These are phyloP conservation scores for Phytopythium mirpurense DNA, from an alignment of 352 stramenopile genomes.

Conservation along the genomic window DNA sequence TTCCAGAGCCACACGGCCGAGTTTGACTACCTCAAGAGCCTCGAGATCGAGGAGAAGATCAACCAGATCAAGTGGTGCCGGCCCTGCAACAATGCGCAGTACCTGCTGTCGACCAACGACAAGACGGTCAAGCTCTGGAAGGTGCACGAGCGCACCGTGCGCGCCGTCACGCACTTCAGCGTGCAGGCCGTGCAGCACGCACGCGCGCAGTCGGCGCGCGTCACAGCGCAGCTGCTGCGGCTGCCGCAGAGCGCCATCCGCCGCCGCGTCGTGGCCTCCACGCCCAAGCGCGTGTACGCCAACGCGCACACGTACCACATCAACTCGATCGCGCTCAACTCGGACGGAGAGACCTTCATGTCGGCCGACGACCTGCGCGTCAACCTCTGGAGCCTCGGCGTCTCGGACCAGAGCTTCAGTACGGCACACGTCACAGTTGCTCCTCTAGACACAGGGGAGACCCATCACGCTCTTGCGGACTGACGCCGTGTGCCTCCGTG, in stretches of 20 bases:
- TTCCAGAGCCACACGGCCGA: constrained; percentile 96
- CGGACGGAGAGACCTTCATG: constrained; percentile 94
- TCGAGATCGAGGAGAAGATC: constrained; percentile 98
- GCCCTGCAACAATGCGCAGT: constrained; percentile 86
- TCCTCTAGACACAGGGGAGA: too few species aligned
- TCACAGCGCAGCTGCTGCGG: constrained; percentile 36
- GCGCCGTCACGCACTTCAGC: constrained; percentile 74
- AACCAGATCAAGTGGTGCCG: constrained; percentile 96
- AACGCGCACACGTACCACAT: constrained; percentile 98
- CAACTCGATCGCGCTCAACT: constrained; percentile 94
- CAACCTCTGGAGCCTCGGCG: constrained; percentile 94
- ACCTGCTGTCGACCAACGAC: constrained; percentile 95
- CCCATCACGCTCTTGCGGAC: too few species aligned
- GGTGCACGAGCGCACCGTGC: constrained; percentile 76
- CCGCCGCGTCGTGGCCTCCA: constrained; percentile 63
- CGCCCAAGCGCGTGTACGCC: constrained; percentile 81
- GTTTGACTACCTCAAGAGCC: constrained; percentile 97
- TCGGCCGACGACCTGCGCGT: constrained; percentile 95
- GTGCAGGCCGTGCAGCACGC: constrained; percentile 27
- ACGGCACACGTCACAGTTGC: too few species aligned
- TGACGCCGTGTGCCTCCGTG: not conserved
- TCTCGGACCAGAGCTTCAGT: constrained; percentile 90
- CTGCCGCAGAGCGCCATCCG: constrained; percentile 50
- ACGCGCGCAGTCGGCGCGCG: constrained; percentile 11
- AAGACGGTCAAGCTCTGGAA: constrained; percentile 98